These are phyloP conservation scores for Leccinum broughii DNA, from an alignment of 768 basidiomycete species.

Conservation along the genomic window DNA sequence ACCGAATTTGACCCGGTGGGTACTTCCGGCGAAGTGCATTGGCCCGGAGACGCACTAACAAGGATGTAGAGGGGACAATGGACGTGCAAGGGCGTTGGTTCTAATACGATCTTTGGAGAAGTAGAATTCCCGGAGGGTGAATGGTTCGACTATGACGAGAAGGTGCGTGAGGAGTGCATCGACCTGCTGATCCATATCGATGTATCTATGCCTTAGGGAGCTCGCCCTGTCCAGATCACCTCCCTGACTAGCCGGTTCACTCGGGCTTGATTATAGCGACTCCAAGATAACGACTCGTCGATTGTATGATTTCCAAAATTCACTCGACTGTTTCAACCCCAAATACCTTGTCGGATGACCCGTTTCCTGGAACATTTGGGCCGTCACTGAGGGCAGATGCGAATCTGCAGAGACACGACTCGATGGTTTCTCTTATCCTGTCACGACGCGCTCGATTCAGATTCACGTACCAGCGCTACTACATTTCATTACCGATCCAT, in stretches of 20 bases:
- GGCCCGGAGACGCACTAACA: background rate
- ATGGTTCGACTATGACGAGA: slow-evolving; percentile 93
- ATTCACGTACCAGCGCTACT: slow-evolving; percentile 37
- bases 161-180: slow-evolving; percentile 44
- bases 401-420: background rate
- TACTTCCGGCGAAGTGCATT: background rate
- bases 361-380: background rate
- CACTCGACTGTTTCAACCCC: background rate
- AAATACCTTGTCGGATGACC: background rate
- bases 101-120: slow-evolving; percentile 57
- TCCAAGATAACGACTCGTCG: background rate
- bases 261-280: slow-evolving; percentile 45
- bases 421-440: background rate
- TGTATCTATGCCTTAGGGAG: slow-evolving; percentile 40
- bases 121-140: slow-evolving; percentile 52
- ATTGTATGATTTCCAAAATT: background rate
- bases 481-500: slow-evolving; percentile 28
- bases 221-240: slow-evolving; percentile 69
- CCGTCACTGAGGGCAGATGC: background rate
- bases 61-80: slow-evolving; percentile 62
- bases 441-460: slow-evolving; percentile 7
- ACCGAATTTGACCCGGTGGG: slow-evolving; percentile 74
- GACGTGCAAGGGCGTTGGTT: slow-evolving; percentile 66
- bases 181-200: background rate
- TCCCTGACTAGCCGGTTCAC: slow-evolving; percentile 65